A percentile compares a stretch with the other conserved stretches of the same genome.
Conservation (phyloP, 2,329 filamentous ascomycete species). For the Westerdykella sp. region DNA sequence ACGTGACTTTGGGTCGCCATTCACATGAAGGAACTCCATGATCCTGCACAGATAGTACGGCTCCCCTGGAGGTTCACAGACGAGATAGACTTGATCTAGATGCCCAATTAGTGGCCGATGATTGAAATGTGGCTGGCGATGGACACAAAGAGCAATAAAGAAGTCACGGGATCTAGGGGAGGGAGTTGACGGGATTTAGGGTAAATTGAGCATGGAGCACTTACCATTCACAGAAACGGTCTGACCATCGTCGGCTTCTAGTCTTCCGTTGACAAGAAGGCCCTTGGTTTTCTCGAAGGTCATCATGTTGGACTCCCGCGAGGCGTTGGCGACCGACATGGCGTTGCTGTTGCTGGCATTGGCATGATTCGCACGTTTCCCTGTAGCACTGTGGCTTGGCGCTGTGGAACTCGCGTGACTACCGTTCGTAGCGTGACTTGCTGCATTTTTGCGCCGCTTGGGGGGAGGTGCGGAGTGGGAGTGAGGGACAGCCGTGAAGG, state of each 20-base stretch:
- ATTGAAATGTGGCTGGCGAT: constrained; percentile 26
- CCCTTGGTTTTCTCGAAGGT: constrained; percentile 70
- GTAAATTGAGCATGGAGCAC: constrained; percentile 10
- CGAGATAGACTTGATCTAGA: constrained; percentile 81
- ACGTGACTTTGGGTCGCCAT: constrained; percentile 60
- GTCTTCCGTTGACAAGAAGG: constrained; percentile 65
- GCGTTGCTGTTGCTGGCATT: constrained; percentile 39
- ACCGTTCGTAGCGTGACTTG: constrained; percentile 30
- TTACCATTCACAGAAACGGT: constrained; percentile 77
- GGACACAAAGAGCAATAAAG: constrained; percentile 12
- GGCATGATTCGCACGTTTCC: constrained; percentile 47
- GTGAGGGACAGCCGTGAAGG: constrained; percentile 48
- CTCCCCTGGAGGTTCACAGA: constrained; percentile 95
- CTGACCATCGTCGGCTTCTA: constrained; percentile 88
- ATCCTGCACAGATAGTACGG: constrained; percentile 96
- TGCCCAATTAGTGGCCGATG: constrained; percentile 32
- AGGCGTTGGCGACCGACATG: constrained; percentile 35
- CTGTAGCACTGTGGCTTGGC: constrained; percentile 33
- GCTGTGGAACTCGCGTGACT: constrained; percentile 32
- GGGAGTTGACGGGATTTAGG: constrained; percentile 5
- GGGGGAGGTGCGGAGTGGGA: constrained; percentile 25
- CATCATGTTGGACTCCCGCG: constrained; percentile 75
- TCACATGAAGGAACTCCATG: constrained; percentile 90
- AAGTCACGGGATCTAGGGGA: constrained; percentile 3
- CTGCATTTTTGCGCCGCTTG: constrained; percentile 80